Base-by-base conservation (phyloP, 202 grass and related monocot genomes). In the Musa balbisiana region DNA sequence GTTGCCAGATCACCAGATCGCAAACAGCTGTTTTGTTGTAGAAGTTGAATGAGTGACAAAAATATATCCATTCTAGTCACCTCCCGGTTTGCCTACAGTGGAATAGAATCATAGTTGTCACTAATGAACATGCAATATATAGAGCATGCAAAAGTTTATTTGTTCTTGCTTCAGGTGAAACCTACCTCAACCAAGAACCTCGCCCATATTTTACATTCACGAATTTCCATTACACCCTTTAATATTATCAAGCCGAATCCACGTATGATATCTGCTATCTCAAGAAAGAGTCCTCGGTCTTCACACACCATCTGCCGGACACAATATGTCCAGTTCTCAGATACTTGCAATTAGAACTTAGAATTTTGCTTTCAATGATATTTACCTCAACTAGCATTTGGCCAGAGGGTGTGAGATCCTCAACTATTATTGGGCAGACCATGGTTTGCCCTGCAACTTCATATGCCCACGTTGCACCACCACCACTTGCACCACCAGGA, bases 51-150 rank as follows among this genome's bases (percentile, higher is more conserved):
- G 67, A 99, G 91, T 13, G 96, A 99, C 23, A 99, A 67, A 82
- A 99, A 99, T 95, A 99, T 99, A 63, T 95, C 91, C 96, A 99
- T 92, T 71, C 96, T 90, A 11, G 96, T 99, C 43, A 99, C 84
- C 0, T 92, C 92, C 64, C 88, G 89, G 80, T 99, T 99, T 63
- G 96, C 96, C 95, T 99, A 55, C 62, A 55, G 62, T 27, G 25
- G 70, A 79, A 86, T 11, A 26, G 77, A 52, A 62, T 29, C 66
- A 54, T 50, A 43, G 51, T 51, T 51, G 16, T 79, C 17, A 81
- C 29, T 54, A 70, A 21, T 53, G 43, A 82, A 79, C 9, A 67
- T 0, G 75, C 8, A 78, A 79, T 49, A 43, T 17, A 79, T 27
- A 51, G 29, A 17, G 25, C 0, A 13, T 24, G 27, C 76, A 50